Conservation (phyloP, 2,329 filamentous ascomycete genomes). For the Diaporthe amygdali region DNA sequence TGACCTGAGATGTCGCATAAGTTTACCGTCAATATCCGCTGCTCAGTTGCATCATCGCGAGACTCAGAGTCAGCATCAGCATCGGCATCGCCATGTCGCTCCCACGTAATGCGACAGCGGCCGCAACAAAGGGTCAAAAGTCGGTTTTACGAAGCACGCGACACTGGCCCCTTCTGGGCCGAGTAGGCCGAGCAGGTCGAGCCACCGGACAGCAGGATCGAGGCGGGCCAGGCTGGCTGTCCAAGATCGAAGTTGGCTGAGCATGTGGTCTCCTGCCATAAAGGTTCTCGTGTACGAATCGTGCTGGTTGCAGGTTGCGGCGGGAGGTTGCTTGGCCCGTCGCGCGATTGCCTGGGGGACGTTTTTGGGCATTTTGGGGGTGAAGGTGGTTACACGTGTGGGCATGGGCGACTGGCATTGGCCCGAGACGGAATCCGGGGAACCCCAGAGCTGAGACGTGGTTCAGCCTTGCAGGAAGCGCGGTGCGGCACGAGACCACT, state of each 20-base stretch:
- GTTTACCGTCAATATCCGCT: background rate
- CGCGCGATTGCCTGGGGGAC: background rate
- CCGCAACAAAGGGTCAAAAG: background rate
- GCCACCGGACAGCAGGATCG: background rate
- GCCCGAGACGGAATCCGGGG: background rate
- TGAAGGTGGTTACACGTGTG: background rate
- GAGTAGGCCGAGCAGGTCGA: background rate
- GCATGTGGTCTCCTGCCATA: constrained; percentile 1
- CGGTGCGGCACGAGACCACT: background rate
- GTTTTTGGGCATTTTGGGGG: background rate
- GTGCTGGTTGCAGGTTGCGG: background rate
- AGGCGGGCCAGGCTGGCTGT: background rate
- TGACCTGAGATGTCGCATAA: background rate
- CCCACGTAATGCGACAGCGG: background rate
- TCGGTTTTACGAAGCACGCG: background rate
- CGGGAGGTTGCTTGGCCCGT: background rate
- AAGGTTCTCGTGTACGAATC: constrained; percentile 8
- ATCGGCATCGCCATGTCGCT: background rate
- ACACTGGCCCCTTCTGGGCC: background rate
- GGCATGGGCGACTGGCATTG: background rate
- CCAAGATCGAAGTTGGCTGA: background rate
- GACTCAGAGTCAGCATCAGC: background rate
- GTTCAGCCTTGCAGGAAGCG: constrained; percentile 9
- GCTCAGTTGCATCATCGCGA: too few species aligned
- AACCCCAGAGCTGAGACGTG: background rate